Evolutionary conservation across 2,329 filamentous ascomycete species (phyloP).

Genomic region (Macrophomina phaseolina): DNA sequence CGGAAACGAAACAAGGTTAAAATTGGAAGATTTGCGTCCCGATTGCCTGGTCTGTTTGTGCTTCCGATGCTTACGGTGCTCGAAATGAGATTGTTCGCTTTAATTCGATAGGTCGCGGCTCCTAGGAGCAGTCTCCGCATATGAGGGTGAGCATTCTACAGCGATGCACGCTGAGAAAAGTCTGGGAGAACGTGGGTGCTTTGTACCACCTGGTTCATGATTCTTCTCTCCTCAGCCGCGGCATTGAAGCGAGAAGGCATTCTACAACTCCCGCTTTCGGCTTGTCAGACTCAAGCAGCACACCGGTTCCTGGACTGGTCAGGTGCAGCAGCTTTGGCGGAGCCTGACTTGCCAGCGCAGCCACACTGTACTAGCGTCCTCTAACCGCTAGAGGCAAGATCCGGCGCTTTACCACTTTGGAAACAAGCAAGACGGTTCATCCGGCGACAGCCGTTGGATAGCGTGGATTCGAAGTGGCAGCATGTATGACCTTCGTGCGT

Average conservation of each 20-base stretch:
- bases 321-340: slow-evolving; percentile 1
- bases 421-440: not conserved
- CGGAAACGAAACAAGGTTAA: slow-evolving; percentile 8
- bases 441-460: not conserved
- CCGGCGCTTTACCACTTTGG: slow-evolving; percentile 9
- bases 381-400: slow-evolving; percentile 7
- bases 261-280: not conserved
- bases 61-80: slow-evolving; percentile 2
- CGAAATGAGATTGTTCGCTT: not conserved
- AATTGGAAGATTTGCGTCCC: not conserved
- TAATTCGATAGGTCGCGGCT: not conserved
- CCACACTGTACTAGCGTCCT: slow-evolving; percentile 17
- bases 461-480: not conserved
- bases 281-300: not conserved
- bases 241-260: not conserved
- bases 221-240: not conserved
- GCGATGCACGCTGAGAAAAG: not conserved
- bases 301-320: slow-evolving; percentile 6
- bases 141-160: not conserved
- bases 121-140: not conserved
- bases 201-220: not conserved
- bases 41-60: not conserved
- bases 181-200: not conserved
- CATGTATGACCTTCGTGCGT: not conserved
- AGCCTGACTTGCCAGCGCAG: slow-evolving; percentile 22